Base-by-base conservation (phyloP, 2,329 filamentous ascomycete species). In the Aspergillus bombycis region DNA sequence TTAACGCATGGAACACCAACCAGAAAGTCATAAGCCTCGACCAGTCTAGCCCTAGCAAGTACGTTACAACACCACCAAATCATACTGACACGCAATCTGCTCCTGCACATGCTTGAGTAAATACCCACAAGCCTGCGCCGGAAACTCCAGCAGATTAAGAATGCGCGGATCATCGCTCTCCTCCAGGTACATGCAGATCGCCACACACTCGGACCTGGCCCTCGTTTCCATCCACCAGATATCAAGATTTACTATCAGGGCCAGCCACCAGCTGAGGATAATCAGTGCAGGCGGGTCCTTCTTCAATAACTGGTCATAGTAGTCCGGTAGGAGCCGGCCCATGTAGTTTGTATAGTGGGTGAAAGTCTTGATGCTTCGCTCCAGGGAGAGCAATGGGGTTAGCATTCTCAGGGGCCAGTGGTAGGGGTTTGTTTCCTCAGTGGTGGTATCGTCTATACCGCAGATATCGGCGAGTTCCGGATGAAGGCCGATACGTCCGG, bases 181-280 rank as follows among this genome's bases (percentile, higher is more conserved):
- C 58, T 78, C 77, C 6, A 79, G 58, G 58, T 70, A 74, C 74
- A 76, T 78, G 60, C 75, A 78, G 16, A 79, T 75, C 36, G 77
- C 77, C 8, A 69, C 67, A 61, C 76, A 78, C 64, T 79, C 77
- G 2, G 75, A 74, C 1, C 69, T 64, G 5, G 73, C 70, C 38
- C 77, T 65, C 32, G 67, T 68, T 45, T 74, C 67, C 45, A 74
- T 65, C 76, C 75, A 79, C 68, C 71, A 76, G 21, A 72, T 43
- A 9, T 68, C 64, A 46, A 66, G 5, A 16, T 57, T 48, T 62
- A 67, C 32, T 67, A 70, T 68, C 74, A 70, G 30, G 75, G 68
- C 8, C 61, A 78, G 66, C 77, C 77, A 79, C 69, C 73, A 74
- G 34, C 69, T 70, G n/a, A 79, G 64, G 34, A 79, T 64, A 5